Evolutionary conservation across 2,329 filamentous ascomycete genomes (phyloP).

Genomic region (Massarina eburnea): DNA sequence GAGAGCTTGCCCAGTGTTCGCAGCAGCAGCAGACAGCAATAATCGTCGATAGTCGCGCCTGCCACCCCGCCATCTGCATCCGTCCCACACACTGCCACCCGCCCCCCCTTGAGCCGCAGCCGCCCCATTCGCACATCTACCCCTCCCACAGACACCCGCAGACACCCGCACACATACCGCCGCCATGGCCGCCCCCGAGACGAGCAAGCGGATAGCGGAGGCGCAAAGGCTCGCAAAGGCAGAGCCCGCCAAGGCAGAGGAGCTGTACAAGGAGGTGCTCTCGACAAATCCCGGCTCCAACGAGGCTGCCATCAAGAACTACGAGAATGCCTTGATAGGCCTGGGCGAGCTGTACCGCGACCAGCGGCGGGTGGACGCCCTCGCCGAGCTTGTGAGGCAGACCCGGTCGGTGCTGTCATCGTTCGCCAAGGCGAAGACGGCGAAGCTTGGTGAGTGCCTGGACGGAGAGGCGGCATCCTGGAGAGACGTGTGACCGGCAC

Average conservation of each 20-base stretch:
- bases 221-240: conserved; percentile 81
- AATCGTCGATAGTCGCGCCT: conserved; percentile 3
- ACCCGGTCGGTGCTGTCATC: conserved; percentile 90
- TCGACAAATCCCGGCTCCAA: conserved; percentile 80
- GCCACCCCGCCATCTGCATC: conserved; percentile 1
- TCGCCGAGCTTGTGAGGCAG: conserved; percentile 86
- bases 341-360: conserved; percentile 92
- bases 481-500: conserved; percentile 9
- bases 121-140: conserved; percentile 2
- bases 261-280: conserved; percentile 86
- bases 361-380: conserved; percentile 77
- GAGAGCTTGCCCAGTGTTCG: conserved; percentile 4
- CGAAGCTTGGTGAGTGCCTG: conserved; percentile 78
- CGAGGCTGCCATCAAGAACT: conserved; percentile 86
- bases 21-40: conserved; percentile 4
- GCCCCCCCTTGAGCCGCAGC: neutral
- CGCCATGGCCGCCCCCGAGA: conserved; percentile 46
- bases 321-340: conserved; percentile 84
- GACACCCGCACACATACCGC: conserved; percentile 1
- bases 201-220: conserved; percentile 75
- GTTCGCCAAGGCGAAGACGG: conserved; percentile 98
- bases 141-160: neutral
- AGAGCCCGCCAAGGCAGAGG: conserved; percentile 80
- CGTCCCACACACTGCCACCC: conserved; percentile 8
- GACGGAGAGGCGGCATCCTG: neutral